Evolutionary conservation across 2,329 filamentous ascomycete species (phyloP), one percentile per base, ranked within the genome.

Genomic region (Ophiostoma pallidulum): DNA sequence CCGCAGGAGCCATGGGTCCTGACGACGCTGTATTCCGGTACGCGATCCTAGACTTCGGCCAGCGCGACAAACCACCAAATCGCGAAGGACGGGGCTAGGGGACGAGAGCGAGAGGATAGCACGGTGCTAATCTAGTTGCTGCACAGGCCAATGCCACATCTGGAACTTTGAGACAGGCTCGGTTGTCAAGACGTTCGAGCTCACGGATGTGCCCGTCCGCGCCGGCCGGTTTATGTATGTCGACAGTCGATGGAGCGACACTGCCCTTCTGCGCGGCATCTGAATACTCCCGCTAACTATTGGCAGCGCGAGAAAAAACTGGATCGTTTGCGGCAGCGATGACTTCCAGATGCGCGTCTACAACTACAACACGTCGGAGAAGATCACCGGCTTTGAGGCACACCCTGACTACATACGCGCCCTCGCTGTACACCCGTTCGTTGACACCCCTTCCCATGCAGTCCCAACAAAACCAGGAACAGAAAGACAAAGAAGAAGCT

Each of bases 341-440:
- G 88, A 94, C 70, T 98, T 94, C 70, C 71, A 74, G 57, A 60
- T 72, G 40, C 46, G 56, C 29, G 40, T 53, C 29, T 49, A 53
- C 50, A 97, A 98, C 73, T 98, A 97, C 77, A 97, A 98, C 71
- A 98, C 92, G 46, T 94, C 88, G 51, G 92, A 98, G 70, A 97
- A 96, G 78, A 92, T 97, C 61, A 91, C 89, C 46, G 86, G 86
- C 14, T 97, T 96, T 67, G 91, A 97, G 71, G 91, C 90, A 44
- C 92, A 98, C 64, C 92, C 92, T 52, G 92, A 98, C 68, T 98
- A 98, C 63, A 97, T 98, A 64, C 86, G 92, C 59, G 90, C 92
- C 43, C 96, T 98, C 58, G 88, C 84, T 54, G 87, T 98, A 32
- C 92, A 98, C 65, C 92, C 92, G 7, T 51, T 37, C 47, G 46